phyloP scores from a whole-genome alignment of 345 rosid genomes.

The Lumnitzera racemosa region DNA sequence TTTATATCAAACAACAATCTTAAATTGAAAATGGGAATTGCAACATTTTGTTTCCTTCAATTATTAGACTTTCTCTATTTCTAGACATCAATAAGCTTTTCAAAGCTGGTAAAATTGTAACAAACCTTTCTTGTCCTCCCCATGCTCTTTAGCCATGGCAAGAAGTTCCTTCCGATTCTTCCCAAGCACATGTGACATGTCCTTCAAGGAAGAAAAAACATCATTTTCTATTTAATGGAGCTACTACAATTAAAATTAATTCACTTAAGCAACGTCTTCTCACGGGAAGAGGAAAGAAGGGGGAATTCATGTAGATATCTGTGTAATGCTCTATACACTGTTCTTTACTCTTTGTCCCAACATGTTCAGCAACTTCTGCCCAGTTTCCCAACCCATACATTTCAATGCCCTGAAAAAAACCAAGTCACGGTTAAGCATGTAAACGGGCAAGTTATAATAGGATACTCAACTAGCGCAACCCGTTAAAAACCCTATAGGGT shows the following conservation, averaged over 20 bases:
- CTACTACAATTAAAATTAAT: not conserved
- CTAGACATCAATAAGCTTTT: not conserved
- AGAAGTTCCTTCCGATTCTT: constrained; percentile 91
- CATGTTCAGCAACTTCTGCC: constrained; percentile 96
- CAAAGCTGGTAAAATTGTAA: not conserved
- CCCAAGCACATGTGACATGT: constrained; percentile 93
- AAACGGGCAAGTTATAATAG: no score
- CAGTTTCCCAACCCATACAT: constrained; percentile 98
- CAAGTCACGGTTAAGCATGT: no score
- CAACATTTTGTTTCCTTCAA: no score
- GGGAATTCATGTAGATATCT: constrained; percentile 72
- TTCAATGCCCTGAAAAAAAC: constrained; percentile 69
- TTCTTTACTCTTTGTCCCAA: constrained; percentile 94
- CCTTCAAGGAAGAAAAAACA: constrained; percentile 33
- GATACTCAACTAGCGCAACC: no score
- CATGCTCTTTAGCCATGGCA: constrained; percentile 91
- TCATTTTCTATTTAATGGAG: not conserved
- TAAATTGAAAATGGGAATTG: no score
- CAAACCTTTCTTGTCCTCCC: constrained; percentile 84
- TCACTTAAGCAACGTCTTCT: constrained; percentile 14
- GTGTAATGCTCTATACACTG: constrained; percentile 73
- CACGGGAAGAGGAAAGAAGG: constrained; percentile 91
- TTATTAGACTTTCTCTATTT: no score
- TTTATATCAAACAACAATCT: no score
- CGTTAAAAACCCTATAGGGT: no score